These are phyloP conservation scores for Calonectria montana DNA, from an alignment of 2,329 filamentous ascomycete genomes.

Conservation along the genomic window DNA sequence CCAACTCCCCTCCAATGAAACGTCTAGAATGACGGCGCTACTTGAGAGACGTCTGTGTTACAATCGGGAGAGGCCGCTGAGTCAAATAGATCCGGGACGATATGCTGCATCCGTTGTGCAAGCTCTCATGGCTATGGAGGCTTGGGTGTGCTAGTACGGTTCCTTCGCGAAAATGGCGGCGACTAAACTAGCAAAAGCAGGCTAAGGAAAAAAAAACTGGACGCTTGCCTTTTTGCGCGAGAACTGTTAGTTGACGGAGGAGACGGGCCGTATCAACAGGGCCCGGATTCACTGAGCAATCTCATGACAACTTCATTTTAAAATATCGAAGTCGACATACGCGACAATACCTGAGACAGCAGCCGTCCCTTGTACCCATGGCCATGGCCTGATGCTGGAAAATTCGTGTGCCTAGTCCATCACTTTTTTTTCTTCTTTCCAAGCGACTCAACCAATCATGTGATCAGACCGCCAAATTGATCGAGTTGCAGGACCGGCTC, in stretches of 20 bases:
- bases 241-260: neutral
- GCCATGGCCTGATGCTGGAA: conserved; percentile 9
- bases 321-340: neutral
- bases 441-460: conserved; percentile 37
- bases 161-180: neutral
- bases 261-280: neutral
- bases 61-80: conserved; percentile 6
- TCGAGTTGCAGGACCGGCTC: conserved; percentile 26
- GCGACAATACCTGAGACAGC: conserved; percentile 6
- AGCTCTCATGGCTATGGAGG: neutral
- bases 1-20: neutral
- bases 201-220: neutral
- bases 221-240: neutral
- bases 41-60: neutral
- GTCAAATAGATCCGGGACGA: neutral
- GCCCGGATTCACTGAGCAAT: neutral
- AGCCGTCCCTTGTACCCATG: conserved; percentile 9
- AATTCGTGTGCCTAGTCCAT: conserved; percentile 33
- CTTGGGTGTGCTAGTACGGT: neutral
- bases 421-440: conserved; percentile 24
- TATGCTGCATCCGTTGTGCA: neutral
- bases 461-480: conserved; percentile 36
- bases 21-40: neutral
- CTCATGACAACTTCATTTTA: neutral
- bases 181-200: neutral